Base-by-base conservation (phyloP, 768 basidiomycete genomes). In the Kwoniella sp. region DNA sequence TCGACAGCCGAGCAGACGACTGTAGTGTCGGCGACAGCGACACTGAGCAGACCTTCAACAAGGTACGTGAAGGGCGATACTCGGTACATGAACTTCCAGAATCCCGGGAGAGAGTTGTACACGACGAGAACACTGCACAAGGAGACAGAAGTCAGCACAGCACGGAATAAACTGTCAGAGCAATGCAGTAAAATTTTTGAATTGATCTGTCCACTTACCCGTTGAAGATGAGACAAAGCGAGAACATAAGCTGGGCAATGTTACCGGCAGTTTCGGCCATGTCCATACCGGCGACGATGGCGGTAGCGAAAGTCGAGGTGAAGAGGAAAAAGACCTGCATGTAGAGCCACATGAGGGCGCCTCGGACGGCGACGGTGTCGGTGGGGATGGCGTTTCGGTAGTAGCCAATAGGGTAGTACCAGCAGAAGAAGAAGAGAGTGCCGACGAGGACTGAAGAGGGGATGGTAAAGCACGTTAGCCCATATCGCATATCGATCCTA, bases 1-100 rank as follows among this genome's bases (percentile, higher is more conserved):
- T 95, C 93, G 65, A 86, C 86, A 0, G 82, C 71, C 23, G 86
- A 84, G 82, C 92, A 91, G 22, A 63, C 76, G 65, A 93, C 88
- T 0, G 73, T 65, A 31, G 92, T 83, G 15, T 88, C 88, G 70
- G 89, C 87, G 13, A 93, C 83, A 4, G 69, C 76, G 9, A 63
- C 61, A 22, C 58, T 60, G 37, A 76, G 67, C 20, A 77, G 63
- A 25, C 70, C 76, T 53, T 71, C 67, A 30, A 73, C 65, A 17
- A 82, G 72, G 64, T 81, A 82, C 38, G 80, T 81, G 77, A 83
- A 82, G 0, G 82, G 81, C n/a, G 79, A 79, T 26, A 82, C 76
- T 38, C 75, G 67, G 67, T 55, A 73, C 72, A 68, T 78, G 76
- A 71, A 82, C 67, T 60, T 70, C 67, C 76, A 82, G 75, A 81